Conservation (phyloP, 331 rosid species). For the Malus hybrid region DNA sequence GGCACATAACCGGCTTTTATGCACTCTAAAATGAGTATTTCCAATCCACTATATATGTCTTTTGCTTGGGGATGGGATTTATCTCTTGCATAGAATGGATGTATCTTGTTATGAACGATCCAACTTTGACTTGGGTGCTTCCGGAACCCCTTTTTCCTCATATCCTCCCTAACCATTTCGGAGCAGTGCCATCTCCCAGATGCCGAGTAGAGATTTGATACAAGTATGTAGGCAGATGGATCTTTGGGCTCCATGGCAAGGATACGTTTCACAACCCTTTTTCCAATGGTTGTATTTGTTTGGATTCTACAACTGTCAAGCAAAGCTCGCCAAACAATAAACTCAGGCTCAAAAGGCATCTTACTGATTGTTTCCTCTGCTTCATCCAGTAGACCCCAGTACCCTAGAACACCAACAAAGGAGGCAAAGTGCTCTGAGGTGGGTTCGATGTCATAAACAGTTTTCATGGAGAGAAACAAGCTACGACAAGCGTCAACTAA, state of each 20-base stretch:
- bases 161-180: conserved; percentile 54
- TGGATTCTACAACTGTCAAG: conserved; percentile 65
- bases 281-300: conserved; percentile 43
- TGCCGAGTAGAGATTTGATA: conserved; percentile 79
- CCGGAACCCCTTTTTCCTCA: conserved; percentile 66
- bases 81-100: conserved; percentile 77
- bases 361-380: conserved; percentile 57
- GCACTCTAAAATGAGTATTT: conserved; percentile 75
- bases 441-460: conserved; percentile 41
- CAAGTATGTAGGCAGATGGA: conserved; percentile 60
- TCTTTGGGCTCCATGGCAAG: conserved; percentile 63
- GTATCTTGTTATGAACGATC: conserved; percentile 51
- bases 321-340: conserved; percentile 73
- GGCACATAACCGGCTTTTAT: conserved; percentile 71
- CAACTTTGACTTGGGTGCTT: conserved; percentile 80
- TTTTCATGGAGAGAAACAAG: conserved; percentile 57
- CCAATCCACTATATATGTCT: conserved; percentile 73
- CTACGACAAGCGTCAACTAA: conserved; percentile 54
- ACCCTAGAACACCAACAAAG: conserved; percentile 75
- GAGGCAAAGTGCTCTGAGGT: conserved; percentile 62
- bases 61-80: conserved; percentile 62
- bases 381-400: conserved; percentile 74
- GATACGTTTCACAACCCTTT: conserved; percentile 45
- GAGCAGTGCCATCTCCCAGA: conserved; percentile 85
- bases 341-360: conserved; percentile 56